phyloP scores from a whole-genome alignment of 2,329 filamentous ascomycete genomes.

The Phialophora expanda region DNA sequence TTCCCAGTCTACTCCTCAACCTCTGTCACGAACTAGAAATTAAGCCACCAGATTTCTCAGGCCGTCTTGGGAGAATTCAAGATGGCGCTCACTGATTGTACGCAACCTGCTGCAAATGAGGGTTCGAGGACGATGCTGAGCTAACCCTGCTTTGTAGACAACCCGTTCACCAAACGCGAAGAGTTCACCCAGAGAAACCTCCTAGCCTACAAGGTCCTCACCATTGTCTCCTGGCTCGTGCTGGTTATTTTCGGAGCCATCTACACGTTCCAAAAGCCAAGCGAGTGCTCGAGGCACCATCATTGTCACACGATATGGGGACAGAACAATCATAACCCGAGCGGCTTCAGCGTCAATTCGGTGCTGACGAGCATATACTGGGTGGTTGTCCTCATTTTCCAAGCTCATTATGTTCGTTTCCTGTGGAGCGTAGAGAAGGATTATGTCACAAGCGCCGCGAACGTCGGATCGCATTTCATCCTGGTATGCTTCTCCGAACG shows the following conservation, averaged over 20 bases:
- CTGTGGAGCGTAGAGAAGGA: slow-evolving; percentile 72
- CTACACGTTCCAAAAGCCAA: slow-evolving; percentile 70
- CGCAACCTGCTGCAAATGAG: neutral
- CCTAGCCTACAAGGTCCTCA: slow-evolving; percentile 75
- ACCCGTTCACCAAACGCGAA: slow-evolving; percentile 76
- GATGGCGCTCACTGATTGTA: slow-evolving; percentile 33
- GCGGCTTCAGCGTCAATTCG: slow-evolving; percentile 76
- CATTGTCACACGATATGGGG: slow-evolving; percentile 73
- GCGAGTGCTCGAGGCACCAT: slow-evolving; percentile 61
- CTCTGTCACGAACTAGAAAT: neutral
- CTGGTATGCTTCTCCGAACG: slow-evolving; percentile 44
- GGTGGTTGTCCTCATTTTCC: slow-evolving; percentile 58
- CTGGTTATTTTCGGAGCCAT: slow-evolving; percentile 74
- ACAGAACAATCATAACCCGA: slow-evolving; percentile 69
- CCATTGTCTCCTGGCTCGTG: slow-evolving; percentile 74
- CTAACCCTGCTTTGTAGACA: slow-evolving; percentile 57
- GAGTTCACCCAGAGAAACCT: slow-evolving; percentile 66
- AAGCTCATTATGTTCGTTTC: slow-evolving; percentile 75
- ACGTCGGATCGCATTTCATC: slow-evolving; percentile 84
- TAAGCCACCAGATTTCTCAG: neutral
- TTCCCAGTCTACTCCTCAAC: neutral
- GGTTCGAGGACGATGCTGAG: neutral
- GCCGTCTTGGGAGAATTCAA: neutral
- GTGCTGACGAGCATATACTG: slow-evolving; percentile 73
- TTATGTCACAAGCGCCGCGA: slow-evolving; percentile 70